phyloP scores from a whole-genome alignment of 805 yeast genomes.

The Pichia membranifaciens region DNA sequence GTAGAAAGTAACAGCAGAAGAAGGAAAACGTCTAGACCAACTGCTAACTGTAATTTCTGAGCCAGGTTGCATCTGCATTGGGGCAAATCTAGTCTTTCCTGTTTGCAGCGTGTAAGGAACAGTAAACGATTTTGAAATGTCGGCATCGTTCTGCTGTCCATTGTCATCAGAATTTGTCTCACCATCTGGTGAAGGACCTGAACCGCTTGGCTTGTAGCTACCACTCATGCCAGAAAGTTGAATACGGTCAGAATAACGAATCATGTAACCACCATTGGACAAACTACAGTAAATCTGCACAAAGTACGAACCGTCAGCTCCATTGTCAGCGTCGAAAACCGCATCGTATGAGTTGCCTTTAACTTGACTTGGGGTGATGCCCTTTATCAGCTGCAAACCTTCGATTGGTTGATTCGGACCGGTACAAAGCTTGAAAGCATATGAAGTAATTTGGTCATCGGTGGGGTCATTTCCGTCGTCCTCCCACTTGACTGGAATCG shows the following conservation, averaged over 20 bases:
- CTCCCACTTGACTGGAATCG: conserved; percentile 47
- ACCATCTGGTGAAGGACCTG: conserved; percentile 40
- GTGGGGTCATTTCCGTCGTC: conserved; percentile 48
- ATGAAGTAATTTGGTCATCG: conserved; percentile 37
- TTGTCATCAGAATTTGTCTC: conserved; percentile 35
- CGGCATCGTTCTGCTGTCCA: conserved; percentile 17
- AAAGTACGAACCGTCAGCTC: conserved; percentile 63
- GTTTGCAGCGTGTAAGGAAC: conserved; percentile 75
- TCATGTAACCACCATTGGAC: conserved; percentile 43
- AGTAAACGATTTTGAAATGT: conserved; percentile 48
- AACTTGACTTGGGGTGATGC: conserved; percentile 29
- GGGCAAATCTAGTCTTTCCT: conserved; percentile 75
- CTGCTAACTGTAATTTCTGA: conserved; percentile 57
- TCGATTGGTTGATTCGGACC: conserved; percentile 52
- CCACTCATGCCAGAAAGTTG: conserved; percentile 70
- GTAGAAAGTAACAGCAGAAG: conserved; percentile 63
- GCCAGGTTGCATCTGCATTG: conserved; percentile 90
- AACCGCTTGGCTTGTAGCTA: conserved; percentile 41
- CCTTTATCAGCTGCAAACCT: conserved; percentile 32
- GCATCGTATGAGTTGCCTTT: conserved; percentile 37
- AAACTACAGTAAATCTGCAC: conserved; percentile 58
- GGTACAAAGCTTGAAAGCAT: conserved; percentile 57
- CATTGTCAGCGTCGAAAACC: conserved; percentile 36
- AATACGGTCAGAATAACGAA: conserved; percentile 67
- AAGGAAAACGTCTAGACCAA: conserved; percentile 61